Evolutionary conservation across 2,329 filamentous ascomycete species (phyloP).

Genomic region (Penicillium sp.): DNA sequence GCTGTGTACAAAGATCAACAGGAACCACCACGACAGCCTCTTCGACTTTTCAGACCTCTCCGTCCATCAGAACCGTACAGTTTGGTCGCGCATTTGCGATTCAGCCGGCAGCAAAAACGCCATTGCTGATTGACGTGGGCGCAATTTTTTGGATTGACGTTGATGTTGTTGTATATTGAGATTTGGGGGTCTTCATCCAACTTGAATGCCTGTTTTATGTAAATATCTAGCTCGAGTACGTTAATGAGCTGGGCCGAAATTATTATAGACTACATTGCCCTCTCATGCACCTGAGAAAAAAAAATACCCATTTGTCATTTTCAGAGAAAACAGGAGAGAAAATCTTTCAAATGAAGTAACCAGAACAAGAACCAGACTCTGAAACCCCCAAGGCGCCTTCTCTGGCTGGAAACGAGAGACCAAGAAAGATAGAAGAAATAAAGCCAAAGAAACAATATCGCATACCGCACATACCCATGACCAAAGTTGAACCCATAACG

Average conservation of each 20-base stretch:
- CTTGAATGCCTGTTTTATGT: not conserved
- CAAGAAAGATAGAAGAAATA: slow-evolving; percentile 17
- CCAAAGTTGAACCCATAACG: slow-evolving; percentile 15
- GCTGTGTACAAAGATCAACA: not conserved
- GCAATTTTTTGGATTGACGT: too few species aligned
- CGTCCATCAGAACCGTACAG: not conserved
- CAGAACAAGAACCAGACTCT: slow-evolving; percentile 12
- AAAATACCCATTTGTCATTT: slow-evolving; percentile 6
- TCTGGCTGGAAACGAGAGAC: slow-evolving; percentile 27
- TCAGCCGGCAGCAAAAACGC: not conserved
- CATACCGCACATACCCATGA: slow-evolving; percentile 24
- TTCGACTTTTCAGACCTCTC: not conserved
- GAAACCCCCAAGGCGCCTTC: slow-evolving; percentile 21
- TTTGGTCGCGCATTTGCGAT: not conserved
- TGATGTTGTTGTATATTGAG: too few species aligned
- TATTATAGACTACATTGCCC: not conserved
- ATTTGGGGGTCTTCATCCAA: not conserved
- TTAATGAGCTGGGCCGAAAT: not conserved
- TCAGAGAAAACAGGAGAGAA: not conserved
- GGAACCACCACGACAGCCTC: not conserved
- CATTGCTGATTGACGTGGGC: not conserved
- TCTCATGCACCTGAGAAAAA: not conserved
- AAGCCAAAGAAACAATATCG: slow-evolving; percentile 13
- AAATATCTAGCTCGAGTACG: not conserved
- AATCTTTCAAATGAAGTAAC: not conserved